Evolutionary conservation across 768 basidiomycete genomes (phyloP).

Genomic region (Tylopilus sp.): DNA sequence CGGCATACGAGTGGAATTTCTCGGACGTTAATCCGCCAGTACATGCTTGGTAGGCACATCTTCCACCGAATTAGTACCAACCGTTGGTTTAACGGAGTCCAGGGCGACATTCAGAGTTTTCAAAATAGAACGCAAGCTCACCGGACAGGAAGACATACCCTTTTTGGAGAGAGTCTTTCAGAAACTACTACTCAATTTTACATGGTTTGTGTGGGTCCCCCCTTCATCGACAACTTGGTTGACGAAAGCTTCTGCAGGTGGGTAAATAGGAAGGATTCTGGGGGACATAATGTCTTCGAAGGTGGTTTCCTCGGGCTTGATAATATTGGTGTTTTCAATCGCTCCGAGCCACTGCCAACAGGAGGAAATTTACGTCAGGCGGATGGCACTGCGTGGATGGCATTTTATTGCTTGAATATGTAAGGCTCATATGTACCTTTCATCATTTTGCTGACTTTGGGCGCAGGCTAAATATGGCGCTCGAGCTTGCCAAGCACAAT

Average conservation of each 20-base stretch:
- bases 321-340: conserved; percentile 98
- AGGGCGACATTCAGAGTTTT: conserved; percentile 98
- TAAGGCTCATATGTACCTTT: conserved; percentile 31
- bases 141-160: conserved; percentile 82
- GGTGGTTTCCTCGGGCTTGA: conserved; percentile 98
- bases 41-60: conserved; percentile 76
- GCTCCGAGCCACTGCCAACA: conserved; percentile 94
- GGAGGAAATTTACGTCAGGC: conserved; percentile 94
- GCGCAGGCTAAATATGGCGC: conserved; percentile 87
- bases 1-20: conserved; percentile 99
- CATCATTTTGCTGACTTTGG: conserved; percentile 1
- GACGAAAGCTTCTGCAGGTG: conserved; percentile 51
- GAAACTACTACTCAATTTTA: conserved; percentile 94
- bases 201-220: conserved; percentile 58
- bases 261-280: conserved; percentile 97
- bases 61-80: background rate
- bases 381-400: conserved; percentile 99
- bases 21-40: conserved; percentile 98
- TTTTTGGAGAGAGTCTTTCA: conserved; percentile 99
- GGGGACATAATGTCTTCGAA: conserved; percentile 95
- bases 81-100: conserved; percentile 1
- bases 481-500: conserved; percentile 97
- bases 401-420: conserved; percentile 98
- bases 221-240: background rate
- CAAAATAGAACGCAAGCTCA: conserved; percentile 97